Conservation (phyloP, 768 basidiomycete species). For the Saitozyma sp. region DNA sequence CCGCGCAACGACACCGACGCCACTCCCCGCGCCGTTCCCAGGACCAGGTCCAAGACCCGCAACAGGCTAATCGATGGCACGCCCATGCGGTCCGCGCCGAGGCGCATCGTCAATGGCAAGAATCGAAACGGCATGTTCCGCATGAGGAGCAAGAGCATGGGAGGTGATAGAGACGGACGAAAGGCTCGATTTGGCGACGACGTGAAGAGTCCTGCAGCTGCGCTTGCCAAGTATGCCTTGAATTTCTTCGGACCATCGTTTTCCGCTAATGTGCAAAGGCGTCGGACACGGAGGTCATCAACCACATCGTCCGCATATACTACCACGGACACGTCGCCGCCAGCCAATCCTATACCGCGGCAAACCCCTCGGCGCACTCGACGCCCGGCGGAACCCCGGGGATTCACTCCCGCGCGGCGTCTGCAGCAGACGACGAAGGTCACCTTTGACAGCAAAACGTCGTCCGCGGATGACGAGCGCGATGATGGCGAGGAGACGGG, state of each 20-base stretch:
- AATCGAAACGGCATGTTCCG: neutral
- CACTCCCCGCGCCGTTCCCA: slow-evolving; percentile 29
- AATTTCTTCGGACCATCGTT: too few species aligned
- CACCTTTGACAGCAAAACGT: neutral
- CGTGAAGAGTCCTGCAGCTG: slow-evolving; percentile 40
- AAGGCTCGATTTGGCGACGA: slow-evolving; percentile 41
- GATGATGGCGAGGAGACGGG: slow-evolving; percentile 1
- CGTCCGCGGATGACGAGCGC: neutral
- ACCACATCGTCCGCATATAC: slow-evolving; percentile 39
- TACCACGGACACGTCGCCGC: slow-evolving; percentile 33
- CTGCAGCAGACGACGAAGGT: slow-evolving; percentile 1
- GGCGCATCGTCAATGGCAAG: too few species aligned
- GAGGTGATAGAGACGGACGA: slow-evolving; percentile 17
- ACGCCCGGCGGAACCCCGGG: slow-evolving; percentile 9
- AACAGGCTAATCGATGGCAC: slow-evolving; percentile 3
- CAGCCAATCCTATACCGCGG: slow-evolving; percentile 10
- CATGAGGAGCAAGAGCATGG: slow-evolving; percentile 20
- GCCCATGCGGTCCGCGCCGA: neutral
- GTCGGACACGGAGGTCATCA: slow-evolving; percentile 26
- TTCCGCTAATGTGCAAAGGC: neutral
- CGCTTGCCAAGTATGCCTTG: slow-evolving; percentile 16
- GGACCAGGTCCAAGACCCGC: slow-evolving; percentile 16
- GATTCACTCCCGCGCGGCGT: slow-evolving; percentile 11
- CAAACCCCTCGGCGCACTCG: slow-evolving; percentile 27
- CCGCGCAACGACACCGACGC: slow-evolving; percentile 16